A percentile compares a stretch with the other conserved stretches of the same genome.
phyloP scores from a whole-genome alignment of 306 rosid genomes.

The Sechiopsis laciniata region DNA sequence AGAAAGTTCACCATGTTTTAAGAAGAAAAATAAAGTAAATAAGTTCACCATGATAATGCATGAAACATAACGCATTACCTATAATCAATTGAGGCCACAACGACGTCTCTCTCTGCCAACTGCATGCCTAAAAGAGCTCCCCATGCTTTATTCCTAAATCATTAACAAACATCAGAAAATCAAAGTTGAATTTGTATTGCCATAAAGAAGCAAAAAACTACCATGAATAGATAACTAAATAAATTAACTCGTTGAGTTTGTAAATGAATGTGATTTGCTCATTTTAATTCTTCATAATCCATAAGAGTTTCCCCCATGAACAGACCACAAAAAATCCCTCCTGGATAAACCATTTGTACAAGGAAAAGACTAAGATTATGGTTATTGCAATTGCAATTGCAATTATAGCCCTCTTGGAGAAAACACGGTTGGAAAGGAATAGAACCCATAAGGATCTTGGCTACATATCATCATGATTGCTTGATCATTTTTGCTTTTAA shows the following conservation, averaged over 20 bases:
- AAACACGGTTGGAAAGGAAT: neutral
- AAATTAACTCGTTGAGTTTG: neutral
- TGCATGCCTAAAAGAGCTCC: constrained; percentile 82
- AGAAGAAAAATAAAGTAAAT: constrained; percentile 20
- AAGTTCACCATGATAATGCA: constrained; percentile 35
- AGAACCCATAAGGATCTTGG: neutral
- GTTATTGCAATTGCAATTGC: neutral
- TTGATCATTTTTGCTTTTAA: neutral
- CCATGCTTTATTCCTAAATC: constrained; percentile 92
- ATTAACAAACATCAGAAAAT: constrained; percentile 30
- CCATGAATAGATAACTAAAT: constrained; percentile 19
- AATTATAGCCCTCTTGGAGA: neutral
- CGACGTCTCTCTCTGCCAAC: constrained; percentile 79
- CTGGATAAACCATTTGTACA: neutral
- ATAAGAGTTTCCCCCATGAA: neutral
- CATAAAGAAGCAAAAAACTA: constrained; percentile 14
- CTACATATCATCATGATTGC: neutral
- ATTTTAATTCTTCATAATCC: neutral
- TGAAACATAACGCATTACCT: constrained; percentile 61
- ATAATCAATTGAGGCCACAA: constrained; percentile 90
- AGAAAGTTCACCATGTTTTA: neutral
- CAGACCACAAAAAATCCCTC: neutral
- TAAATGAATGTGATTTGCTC: neutral
- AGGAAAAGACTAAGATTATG: neutral
- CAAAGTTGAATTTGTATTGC: constrained; percentile 1